These are phyloP conservation scores for Microcyclosporella mali DNA, from an alignment of 2,329 filamentous ascomycete species.

Conservation along the genomic window DNA sequence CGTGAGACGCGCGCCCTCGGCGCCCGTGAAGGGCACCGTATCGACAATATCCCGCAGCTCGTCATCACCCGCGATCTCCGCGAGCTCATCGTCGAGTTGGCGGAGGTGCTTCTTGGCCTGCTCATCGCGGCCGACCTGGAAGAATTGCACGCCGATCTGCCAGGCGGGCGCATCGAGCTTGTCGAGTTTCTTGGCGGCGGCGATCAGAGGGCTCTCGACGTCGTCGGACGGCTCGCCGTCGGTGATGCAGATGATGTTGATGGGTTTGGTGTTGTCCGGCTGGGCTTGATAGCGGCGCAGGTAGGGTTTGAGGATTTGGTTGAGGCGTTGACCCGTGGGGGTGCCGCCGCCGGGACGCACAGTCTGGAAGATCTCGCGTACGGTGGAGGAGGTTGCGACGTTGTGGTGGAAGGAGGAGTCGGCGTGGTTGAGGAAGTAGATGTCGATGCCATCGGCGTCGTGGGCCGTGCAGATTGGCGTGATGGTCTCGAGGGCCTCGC, in stretches of 20 bases:
- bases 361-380: conserved; percentile 63
- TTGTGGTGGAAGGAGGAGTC: conserved; percentile 57
- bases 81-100: conserved; percentile 68
- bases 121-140: conserved; percentile 76
- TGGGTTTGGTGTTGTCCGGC: conserved; percentile 57
- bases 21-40: conserved; percentile 67
- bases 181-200: conserved; percentile 65
- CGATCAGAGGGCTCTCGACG: conserved; percentile 62
- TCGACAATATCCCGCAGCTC: conserved; percentile 82
- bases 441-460: conserved; percentile 79
- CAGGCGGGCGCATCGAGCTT: conserved; percentile 62
- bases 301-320: conserved; percentile 68
- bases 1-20: conserved; percentile 50
- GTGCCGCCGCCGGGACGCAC: conserved; percentile 63
- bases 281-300: conserved; percentile 49
- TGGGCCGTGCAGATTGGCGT: conserved; percentile 73
- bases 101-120: conserved; percentile 59
- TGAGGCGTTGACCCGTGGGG: conserved; percentile 66
- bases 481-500: conserved; percentile 63
- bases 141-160: conserved; percentile 92
- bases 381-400: conserved; percentile 51
- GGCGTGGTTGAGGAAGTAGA: conserved; percentile 79
- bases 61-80: conserved; percentile 45
- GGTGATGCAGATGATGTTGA: conserved; percentile 91
- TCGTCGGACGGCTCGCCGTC: conserved; percentile 80